Conservation (phyloP, 805 yeast genomes). For the Pichia sporocuriosa region DNA sequence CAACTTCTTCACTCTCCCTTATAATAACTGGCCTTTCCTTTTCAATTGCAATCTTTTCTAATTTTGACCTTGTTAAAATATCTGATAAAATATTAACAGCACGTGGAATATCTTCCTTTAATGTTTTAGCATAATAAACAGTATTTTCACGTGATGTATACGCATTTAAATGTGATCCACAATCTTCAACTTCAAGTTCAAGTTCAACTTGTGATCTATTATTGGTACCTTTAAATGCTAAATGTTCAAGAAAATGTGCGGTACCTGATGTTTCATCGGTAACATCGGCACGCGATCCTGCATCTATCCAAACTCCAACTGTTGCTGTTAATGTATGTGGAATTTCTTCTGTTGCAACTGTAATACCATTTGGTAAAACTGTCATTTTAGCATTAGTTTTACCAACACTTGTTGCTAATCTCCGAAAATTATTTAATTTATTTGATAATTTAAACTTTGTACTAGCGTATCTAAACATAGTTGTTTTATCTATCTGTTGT, state of each 20-base stretch:
- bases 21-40: slow-evolving; percentile 94
- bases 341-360: slow-evolving; percentile 84
- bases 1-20: slow-evolving; percentile 96
- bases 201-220: slow-evolving; percentile 72
- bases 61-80: slow-evolving; percentile 76
- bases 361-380: slow-evolving; percentile 80
- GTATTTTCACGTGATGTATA: slow-evolving; percentile 97
- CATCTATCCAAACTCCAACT: slow-evolving; percentile 97
- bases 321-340: slow-evolving; percentile 93
- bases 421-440: neutral
- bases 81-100: slow-evolving; percentile 87
- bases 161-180: slow-evolving; percentile 97
- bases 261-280: slow-evolving; percentile 78
- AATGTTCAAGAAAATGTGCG: slow-evolving; percentile 94
- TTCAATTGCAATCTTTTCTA: slow-evolving; percentile 81
- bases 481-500: too few relatives aligned
- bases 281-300: slow-evolving; percentile 95
- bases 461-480: slow-evolving; percentile 6
- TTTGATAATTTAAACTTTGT: neutral
- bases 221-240: slow-evolving; percentile 92
- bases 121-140: slow-evolving; percentile 88
- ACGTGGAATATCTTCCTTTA: slow-evolving; percentile 71
- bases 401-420: slow-evolving; percentile 6
- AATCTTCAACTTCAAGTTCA: slow-evolving; percentile 90
- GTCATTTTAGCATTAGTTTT: slow-evolving; percentile 39